Evolutionary conservation across 331 rosid genomes (phyloP), one percentile per base, ranked within the genome.

Genomic region (Saraca asoca): DNA sequence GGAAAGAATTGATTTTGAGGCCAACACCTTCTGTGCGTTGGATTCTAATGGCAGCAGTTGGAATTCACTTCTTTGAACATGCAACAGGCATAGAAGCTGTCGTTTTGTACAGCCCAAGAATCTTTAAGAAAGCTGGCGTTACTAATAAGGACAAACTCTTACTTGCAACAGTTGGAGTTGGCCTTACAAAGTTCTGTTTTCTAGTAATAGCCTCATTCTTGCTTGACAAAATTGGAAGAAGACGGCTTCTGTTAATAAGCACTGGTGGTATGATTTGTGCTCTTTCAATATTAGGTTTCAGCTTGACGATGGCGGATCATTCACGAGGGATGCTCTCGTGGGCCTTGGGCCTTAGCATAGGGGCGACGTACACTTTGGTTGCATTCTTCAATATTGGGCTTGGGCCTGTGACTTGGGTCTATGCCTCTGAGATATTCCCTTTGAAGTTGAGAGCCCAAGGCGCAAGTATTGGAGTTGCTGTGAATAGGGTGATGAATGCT

Each of bases 371-470:
- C 18, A 16, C 46, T 0, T 87, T 15, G 33, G 88, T 93, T 4
- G 95, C 88, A 3, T 81, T 83, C 70, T 93, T 82, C 48, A 82
- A 85, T 0, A 42, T 78, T 71, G 98, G 98, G 45, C 79, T 93
- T 18, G 98, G 82, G 35, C 98, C 98, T 9, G 58, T 87, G 0
- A 83, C 96, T 0, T 93, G 98, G 95, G 94, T 93, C 5, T 93
- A 93, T 38, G 72, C 83, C 34, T 56, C 95, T 0, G 98, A 93
- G 89, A 84, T 93, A 2, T 93, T 84, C 7, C 98, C 98, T 1
- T 12, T 80, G 78, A 79, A 15, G 75, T 58, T 93, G 57, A 85
- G 98, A 39, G 94, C 95, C 7, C 95, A 84, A 38, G 87, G 96
- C 0, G 46, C 58, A 0, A 64, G 95, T 2, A 37, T 87, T n/a